Evolutionary conservation across 768 basidiomycete genomes (phyloP).

Genomic region (Phylloporus arenicola): DNA sequence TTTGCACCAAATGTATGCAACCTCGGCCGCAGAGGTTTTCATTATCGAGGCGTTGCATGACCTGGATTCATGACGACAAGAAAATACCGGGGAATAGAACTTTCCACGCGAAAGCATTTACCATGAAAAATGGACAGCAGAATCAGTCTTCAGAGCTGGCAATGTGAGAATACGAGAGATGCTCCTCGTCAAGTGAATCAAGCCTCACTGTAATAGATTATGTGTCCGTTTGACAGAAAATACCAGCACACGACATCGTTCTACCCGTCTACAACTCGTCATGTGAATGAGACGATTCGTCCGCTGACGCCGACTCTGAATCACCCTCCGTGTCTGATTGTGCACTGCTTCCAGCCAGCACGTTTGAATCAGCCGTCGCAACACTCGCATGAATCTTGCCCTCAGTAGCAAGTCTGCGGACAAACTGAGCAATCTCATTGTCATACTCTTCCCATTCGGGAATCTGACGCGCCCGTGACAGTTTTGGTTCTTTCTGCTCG

Average conservation of each 20-base stretch:
- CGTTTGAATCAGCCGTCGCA: conserved; percentile 63
- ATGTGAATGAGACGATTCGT: conserved; percentile 1
- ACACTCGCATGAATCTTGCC: conserved; percentile 66
- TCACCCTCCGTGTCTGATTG: conserved; percentile 3
- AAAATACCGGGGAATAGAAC: too few relatives aligned
- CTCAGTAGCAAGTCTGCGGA: conserved; percentile 61
- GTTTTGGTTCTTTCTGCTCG: conserved; percentile 90
- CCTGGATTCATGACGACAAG: neutral
- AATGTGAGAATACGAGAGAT: too few relatives aligned
- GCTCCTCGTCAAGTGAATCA: neutral
- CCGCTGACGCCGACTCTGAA: neutral
- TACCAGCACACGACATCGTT: neutral
- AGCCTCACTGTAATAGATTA: neutral
- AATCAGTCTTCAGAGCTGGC: too few relatives aligned
- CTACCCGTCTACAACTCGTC: conserved; percentile 18
- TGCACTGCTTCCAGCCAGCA: conserved; percentile 51
- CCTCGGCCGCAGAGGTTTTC: too few relatives aligned
- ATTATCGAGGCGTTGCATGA: too few relatives aligned
- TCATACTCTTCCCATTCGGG: conserved; percentile 99
- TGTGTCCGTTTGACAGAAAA: neutral
- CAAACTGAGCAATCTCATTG: conserved; percentile 80
- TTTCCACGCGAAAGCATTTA: too few relatives aligned
- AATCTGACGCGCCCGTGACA: conserved; percentile 87
- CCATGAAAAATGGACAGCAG: too few relatives aligned
- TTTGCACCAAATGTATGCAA: too few relatives aligned